Evolutionary conservation across 805 yeast species (phyloP), one percentile per base, ranked within the genome.

Genomic region (Yamadazyma tumulicola): DNA sequence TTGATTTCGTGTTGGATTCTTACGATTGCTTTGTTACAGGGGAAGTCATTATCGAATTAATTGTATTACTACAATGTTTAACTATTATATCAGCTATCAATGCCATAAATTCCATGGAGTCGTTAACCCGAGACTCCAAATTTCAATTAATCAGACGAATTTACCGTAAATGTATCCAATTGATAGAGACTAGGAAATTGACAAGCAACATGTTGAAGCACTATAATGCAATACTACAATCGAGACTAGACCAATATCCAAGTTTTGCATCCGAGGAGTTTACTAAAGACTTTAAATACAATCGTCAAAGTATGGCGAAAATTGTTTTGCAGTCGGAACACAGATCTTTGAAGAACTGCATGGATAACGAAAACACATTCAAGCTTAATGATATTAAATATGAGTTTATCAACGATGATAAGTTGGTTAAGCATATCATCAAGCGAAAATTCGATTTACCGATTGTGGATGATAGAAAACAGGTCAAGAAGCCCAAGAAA

Each of bases 1-100:
- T 63, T 12, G 66, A 77, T 0, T 46, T 64, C 20, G 56, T 65
- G 5, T 46, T 74, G 21, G 83, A 79, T 11, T 64, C 79, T 0
- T 84, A 77, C 57, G 93, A 84, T 46, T 69, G 81, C 35, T 82
- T 71, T 47, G 49, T 43, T 2, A 67, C 75, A 27, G 78, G 80
- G 8, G 85, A 77, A 22, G 64, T 81, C 1, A 51, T 72, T 13
- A 69, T 80, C n/a, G 91, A 85, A 52, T 55, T 75, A 25, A 58
- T 69, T 1, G 55, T 81, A 14, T 34, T 83, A 4, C 38, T 80
- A 4, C 82, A 81, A 45, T 63, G 75, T 3, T 45, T 81, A 7
- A 61, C 77, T 1, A 61, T 57, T 19, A 39, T 61, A 13, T 32
- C 47, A 1, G 38, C 52, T 13, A 51, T 63, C 25, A 46, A 64